Evolutionary conservation across 129 eudicot genomes (phyloP).

Genomic region (Pulicaria dysenterica): DNA sequence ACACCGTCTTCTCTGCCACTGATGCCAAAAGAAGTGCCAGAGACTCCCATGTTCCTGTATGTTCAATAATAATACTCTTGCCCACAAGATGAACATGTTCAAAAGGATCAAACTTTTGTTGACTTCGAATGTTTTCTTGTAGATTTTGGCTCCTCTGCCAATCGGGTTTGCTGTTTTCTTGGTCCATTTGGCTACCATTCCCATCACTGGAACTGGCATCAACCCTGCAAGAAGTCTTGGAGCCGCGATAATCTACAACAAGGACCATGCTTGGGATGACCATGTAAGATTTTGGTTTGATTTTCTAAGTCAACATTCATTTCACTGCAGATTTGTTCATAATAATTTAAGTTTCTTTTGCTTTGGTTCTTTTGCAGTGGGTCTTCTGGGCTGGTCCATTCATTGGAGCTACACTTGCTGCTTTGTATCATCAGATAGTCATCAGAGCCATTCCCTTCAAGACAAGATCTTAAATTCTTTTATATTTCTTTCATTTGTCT

Average conservation of each 20-base stretch:
- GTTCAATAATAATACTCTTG: conserved; percentile 15
- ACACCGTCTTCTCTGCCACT: conserved; percentile 73
- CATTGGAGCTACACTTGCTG: conserved; percentile 74
- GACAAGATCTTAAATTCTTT: conserved; percentile 38
- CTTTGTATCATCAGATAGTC: conserved; percentile 54
- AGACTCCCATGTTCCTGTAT: conserved; percentile 81
- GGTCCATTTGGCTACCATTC: conserved; percentile 78
- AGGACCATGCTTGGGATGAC: conserved; percentile 68
- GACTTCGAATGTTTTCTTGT: conserved; percentile 23
- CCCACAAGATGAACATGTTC: neutral
- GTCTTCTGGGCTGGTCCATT: conserved; percentile 77
- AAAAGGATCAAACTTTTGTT: neutral
- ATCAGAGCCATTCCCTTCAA: conserved; percentile 75
- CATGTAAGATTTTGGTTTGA: conserved; percentile 40
- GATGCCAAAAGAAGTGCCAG: conserved; percentile 80
- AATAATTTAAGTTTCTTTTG: neutral
- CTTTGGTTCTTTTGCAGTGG: conserved; percentile 43
- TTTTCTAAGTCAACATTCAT: conserved; percentile 10
- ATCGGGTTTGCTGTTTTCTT: conserved; percentile 71
- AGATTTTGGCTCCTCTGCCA: conserved; percentile 76
- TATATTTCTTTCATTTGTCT: conserved; percentile 12
- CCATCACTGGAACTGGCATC: conserved; percentile 76
- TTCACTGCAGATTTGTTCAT: neutral
- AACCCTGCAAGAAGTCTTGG: conserved; percentile 82
- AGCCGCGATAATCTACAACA: conserved; percentile 73